Evolutionary conservation across 805 yeast species (phyloP).

Genomic region (Candida sanyiensis): DNA sequence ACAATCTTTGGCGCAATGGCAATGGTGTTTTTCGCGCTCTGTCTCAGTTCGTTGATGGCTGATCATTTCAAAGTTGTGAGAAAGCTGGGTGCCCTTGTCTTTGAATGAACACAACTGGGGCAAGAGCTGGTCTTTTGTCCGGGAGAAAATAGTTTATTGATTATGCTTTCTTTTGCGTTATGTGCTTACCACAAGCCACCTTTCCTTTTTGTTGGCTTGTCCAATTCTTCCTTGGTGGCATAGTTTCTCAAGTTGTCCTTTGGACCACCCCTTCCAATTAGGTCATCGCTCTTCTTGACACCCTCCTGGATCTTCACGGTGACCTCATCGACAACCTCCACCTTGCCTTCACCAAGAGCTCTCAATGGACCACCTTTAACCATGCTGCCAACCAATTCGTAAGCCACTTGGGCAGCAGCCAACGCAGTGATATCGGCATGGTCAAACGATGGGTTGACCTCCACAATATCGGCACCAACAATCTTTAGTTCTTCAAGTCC

Average conservation of each 20-base stretch:
- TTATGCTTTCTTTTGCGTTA: not conserved
- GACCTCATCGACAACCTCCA: slow-evolving; percentile 3
- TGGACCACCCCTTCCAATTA: slow-evolving; percentile 4
- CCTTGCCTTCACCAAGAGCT: slow-evolving; percentile 4
- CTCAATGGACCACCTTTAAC: slow-evolving; percentile 48
- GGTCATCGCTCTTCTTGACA: slow-evolving; percentile 3
- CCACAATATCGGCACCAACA: slow-evolving; percentile 75
- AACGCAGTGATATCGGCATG: slow-evolving; percentile 60
- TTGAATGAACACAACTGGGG: not conserved
- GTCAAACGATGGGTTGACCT: slow-evolving; percentile 64
- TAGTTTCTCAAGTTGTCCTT: slow-evolving; percentile 6
- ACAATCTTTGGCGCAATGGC: not conserved
- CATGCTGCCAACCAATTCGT: slow-evolving; percentile 68
- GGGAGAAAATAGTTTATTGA: too few species aligned
- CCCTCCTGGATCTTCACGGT: slow-evolving; percentile 1
- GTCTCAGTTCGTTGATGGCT: not conserved
- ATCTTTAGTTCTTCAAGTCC: slow-evolving; percentile 53
- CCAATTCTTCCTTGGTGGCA: slow-evolving; percentile 3
- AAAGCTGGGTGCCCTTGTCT: not conserved
- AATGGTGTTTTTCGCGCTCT: not conserved
- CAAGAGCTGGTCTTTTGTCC: too few species aligned
- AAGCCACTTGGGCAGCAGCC: slow-evolving; percentile 67
- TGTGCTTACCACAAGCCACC: not conserved
- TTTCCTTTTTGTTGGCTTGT: not conserved
- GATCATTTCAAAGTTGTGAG: not conserved